These are phyloP conservation scores for Amoebophrya sp. DNA, from an alignment of 169 alveolate genomes.

Conservation along the genomic window DNA sequence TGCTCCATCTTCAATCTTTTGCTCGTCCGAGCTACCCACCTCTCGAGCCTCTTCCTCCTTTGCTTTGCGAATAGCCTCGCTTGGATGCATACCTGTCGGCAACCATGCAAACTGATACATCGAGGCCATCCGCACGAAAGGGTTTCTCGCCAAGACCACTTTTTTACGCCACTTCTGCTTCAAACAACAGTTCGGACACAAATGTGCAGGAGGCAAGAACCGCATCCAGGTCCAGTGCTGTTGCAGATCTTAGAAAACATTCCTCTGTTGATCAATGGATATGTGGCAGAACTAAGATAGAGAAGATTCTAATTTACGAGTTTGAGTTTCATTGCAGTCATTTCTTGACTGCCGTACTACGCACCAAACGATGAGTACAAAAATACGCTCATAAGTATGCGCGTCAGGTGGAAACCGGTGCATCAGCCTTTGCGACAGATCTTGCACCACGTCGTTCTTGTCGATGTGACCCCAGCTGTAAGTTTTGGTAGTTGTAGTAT, in stretches of 20 bases:
- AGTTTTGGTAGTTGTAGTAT: not conserved
- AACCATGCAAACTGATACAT: not conserved
- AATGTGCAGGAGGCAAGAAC: not conserved
- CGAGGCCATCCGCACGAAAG: constrained; percentile 3
- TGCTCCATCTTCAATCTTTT: not conserved
- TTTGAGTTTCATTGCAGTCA: no score
- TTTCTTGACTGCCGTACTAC: no score
- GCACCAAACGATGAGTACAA: no score
- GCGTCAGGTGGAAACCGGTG: constrained; percentile 11
- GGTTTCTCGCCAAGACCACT: not conserved
- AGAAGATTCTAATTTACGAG: no score
- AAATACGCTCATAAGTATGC: no score
- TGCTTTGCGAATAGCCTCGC: not conserved
- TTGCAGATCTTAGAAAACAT: no score
- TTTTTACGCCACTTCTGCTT: not conserved
- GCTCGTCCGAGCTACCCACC: not conserved
- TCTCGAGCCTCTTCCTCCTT: not conserved
- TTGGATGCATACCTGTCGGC: not conserved
- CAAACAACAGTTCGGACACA: not conserved
- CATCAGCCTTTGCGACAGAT: not conserved
- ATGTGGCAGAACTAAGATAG: no score
- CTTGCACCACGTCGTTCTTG: not conserved
- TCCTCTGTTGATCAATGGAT: no score
- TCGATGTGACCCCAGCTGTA: constrained; percentile 20
- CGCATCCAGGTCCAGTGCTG: constrained; percentile 26